Base-by-base conservation (phyloP, 148 eudicot genomes). In the Chenopodium suecicum region DNA sequence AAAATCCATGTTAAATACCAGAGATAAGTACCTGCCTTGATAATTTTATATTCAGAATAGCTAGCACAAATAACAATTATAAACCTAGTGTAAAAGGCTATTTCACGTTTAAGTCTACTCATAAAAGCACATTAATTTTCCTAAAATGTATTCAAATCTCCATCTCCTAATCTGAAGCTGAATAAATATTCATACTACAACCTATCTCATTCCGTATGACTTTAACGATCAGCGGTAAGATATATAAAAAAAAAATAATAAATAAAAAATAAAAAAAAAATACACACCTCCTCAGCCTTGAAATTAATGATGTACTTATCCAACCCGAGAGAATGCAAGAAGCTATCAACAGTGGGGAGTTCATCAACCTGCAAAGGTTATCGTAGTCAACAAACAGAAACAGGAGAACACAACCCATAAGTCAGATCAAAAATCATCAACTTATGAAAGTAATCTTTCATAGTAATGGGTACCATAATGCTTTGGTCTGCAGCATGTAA, bases 231-330 rank as follows among this genome's bases (percentile, higher is more conserved):
- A 77, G 48, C n/a, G 20, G 74, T 56, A 34, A 84, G 48, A 80
- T 17, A 70, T 3, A 17, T 70, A 73, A 70, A 4, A 34, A 34
- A 2, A 34, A 34, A 34, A 4, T 4, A 37, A 34, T 0, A 34
- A 23, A 23, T 23, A 23, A 23, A 23, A 23, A 23, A 23, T 23
- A 4, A 34, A 34, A 2, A 25, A 25, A 34, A 34, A n/a, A 70
- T 54, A 82, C 89, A 13, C 86, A 94, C 99, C 88, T 94, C 98
- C 86, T 96, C 99, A 56, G 91, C 94, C 89, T 94, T 94, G 87
- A 96, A 94, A 84, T 52, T 65, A 46, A 92, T 88, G 41, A 87
- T 70, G 72, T 87, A 96, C 77, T 90, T 92, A 22, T 91, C 98
- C 87, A 96, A 87, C 74, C 92, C 95, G 83, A 96, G 78, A 27